phyloP scores from a whole-genome alignment of 2,329 filamentous ascomycete genomes.

The Aspergillus vadensis region DNA sequence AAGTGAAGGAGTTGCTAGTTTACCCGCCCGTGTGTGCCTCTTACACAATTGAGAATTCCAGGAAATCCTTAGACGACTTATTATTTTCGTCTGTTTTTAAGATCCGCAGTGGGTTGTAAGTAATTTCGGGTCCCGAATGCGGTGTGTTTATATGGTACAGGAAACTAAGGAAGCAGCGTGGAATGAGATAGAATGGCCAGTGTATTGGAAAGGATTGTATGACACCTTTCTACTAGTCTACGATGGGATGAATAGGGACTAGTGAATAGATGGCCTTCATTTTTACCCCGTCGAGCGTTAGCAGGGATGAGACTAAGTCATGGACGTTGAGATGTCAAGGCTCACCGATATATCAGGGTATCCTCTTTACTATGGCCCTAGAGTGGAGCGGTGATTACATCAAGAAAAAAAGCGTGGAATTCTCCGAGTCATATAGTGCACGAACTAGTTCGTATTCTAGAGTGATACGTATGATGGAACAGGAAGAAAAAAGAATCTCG shows the following conservation, averaged over 20 bases:
- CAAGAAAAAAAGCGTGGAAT: not conserved
- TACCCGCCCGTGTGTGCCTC: not conserved
- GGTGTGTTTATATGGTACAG: conserved; percentile 19
- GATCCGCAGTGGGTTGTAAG: conserved; percentile 29
- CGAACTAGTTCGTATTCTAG: not conserved
- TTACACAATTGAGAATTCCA: not conserved
- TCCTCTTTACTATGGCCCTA: not conserved
- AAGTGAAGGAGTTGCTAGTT: not conserved
- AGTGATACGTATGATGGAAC: not conserved
- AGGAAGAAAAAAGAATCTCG: not conserved
- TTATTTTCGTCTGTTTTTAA: not conserved
- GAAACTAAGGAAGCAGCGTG: conserved; percentile 6
- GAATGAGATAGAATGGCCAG: conserved; percentile 4
- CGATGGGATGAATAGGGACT: not conserved
- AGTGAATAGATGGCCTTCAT: not conserved
- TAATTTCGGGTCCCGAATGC: conserved; percentile 22
- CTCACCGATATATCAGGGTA: conserved; percentile 2
- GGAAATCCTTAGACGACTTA: not conserved
- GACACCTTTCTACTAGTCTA: not conserved
- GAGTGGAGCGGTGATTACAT: not conserved
- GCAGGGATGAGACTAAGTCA: not conserved
- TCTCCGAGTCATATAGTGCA: conserved; percentile 4
- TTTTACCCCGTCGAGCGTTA: not conserved
- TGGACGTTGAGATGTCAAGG: not conserved
- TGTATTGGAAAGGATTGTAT: not conserved